Evolutionary conservation across 441 rosid species (phyloP), one percentile per base, ranked within the genome.

Genomic region (Populus trichocarpa): DNA sequence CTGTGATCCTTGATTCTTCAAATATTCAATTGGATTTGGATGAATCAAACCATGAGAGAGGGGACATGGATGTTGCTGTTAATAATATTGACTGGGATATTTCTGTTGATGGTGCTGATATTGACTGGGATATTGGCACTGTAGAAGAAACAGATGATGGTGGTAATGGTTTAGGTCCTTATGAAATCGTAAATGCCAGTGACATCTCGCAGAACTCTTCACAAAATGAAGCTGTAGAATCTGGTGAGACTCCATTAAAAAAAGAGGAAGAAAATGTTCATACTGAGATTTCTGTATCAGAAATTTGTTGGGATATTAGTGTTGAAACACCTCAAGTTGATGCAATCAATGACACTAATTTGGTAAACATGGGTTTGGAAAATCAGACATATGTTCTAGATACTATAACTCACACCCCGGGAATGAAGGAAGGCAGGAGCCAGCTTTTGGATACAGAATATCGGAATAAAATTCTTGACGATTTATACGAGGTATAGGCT

Each of bases 121-220:
- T 96, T 84, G 96, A 94, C 87, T 93, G 99, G 99, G 99, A 94
- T 85, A 91, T 94, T 81, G 92, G 94, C 74, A 84, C 88, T 79
- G 83, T 87, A 78, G 99, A 92, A 86, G 98, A 92, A 86, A 86
- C 89, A 71, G 95, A 91, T 73, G 90, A 90, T 77, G 53, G 78
- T 78, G 90, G 94, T 71, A 89, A 94, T 83, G 99, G 94, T 79
- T 83, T 96, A 81, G 98, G 97, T 73, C 93, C 97, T 40, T 96
- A 94, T 78, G 98, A 96, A 83, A 90, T 94, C 1, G 95, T 96
- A 75, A 81, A 91, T 78, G 98, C 98, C 76, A 91, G 89, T 75
- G 97, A 94, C 77, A 82, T 92, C 85, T 80, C 86, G 38, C 87
- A 81, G 79, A 82, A 71, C 84, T 72, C 90, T 83, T 79, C 84